Evolutionary conservation across 176 grass and related monocot species (phyloP), one percentile per base, ranked within the genome.

Genomic region (Oryza punctata): DNA sequence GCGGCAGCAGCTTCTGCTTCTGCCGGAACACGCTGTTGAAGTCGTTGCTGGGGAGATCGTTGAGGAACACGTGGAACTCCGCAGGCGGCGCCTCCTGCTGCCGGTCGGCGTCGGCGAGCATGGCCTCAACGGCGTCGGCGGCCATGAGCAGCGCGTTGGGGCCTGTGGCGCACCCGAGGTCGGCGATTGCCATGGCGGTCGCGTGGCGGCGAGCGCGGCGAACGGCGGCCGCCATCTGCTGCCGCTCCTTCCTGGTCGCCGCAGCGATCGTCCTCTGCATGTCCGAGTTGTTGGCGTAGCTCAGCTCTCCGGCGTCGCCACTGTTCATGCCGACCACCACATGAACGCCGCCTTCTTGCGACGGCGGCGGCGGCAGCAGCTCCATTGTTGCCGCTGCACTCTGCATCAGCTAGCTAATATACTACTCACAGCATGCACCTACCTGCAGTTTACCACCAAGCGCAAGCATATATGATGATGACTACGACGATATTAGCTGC

Each of bases 31-130:
- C 33, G 47, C 77, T 82, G 52, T 87, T 87, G 85, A 91, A 91
- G 77, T 91, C 89, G 76, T 91, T 91, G 41, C 5, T 12, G 23
- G 76, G 77, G 65, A 91, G 89, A 71, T 91, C 89, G 52, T 91
- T 87, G 30, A 91, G 81, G 76, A 77, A 75, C 45, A 87, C 37
- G 37, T 72, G 64, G 24, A 91, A 76, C 54, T 70, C 76, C 6
- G 33, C 33, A 6, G 89, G 89, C 27, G 2, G 7, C 19, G 63
- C 44, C 28, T 3, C 32, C 3, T 19, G 8, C 1, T 67, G 41
- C 25, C 40, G 43, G 21, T 0, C 14, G 61, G 60, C 72, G 24
- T 19, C 41, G 1, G 13, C 4, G 45, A 73, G 49, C 29, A 88
- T 37, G 26, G 79, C 82, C 61, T 79, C 78, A 68, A 88, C 43